Percentiles rank a stretch among this genome's conserved stretches.
phyloP scores from a whole-genome alignment of 306 rosid species.

The Hippophae rhamnoides region DNA sequence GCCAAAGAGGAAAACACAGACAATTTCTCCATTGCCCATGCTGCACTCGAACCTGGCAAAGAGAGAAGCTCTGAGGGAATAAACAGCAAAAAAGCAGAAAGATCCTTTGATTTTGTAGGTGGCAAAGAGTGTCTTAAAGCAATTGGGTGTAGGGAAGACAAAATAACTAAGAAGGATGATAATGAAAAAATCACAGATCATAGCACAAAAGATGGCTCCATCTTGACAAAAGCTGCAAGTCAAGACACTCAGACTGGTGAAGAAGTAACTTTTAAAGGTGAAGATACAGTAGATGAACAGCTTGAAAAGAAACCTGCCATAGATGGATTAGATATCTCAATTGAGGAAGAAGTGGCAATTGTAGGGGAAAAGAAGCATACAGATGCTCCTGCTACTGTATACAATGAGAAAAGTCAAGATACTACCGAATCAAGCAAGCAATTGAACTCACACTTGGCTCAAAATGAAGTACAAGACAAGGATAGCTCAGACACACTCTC shows the following conservation, averaged over 20 bases:
- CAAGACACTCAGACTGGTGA: slow-evolving; percentile 7
- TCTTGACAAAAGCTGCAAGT: slow-evolving; percentile 3
- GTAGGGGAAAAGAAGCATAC: slow-evolving; percentile 6
- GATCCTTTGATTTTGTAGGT: not conserved
- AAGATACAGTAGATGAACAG: slow-evolving; percentile 3
- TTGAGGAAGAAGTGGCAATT: slow-evolving; percentile 8
- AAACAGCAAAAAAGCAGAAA: slow-evolving; percentile 6
- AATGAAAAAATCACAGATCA: slow-evolving; percentile 1
- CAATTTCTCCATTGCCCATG: slow-evolving; percentile 1
- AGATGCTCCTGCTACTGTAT: slow-evolving; percentile 6
- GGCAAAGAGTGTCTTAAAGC: slow-evolving; percentile 16
- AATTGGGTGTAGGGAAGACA: slow-evolving; percentile 11
- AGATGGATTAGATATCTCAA: slow-evolving; percentile 1
- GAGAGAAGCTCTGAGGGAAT: slow-evolving; percentile 4
- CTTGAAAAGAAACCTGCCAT: slow-evolving; percentile 6
- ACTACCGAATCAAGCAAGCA: slow-evolving; percentile 3
- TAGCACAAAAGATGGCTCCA: slow-evolving; percentile 6
- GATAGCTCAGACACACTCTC: not conserved
- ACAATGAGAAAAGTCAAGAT: slow-evolving; percentile 13
- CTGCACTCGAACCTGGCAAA: slow-evolving; percentile 6
- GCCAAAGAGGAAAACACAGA: slow-evolving; percentile 7
- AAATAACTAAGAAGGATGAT: slow-evolving; percentile 5
- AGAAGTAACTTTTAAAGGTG: slow-evolving; percentile 5
- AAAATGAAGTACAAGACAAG: slow-evolving; percentile 3
- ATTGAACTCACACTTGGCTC: slow-evolving; percentile 8